Base-by-base conservation (phyloP, 2,329 filamentous ascomycete species). In the Teratosphaeria nubilosa region DNA sequence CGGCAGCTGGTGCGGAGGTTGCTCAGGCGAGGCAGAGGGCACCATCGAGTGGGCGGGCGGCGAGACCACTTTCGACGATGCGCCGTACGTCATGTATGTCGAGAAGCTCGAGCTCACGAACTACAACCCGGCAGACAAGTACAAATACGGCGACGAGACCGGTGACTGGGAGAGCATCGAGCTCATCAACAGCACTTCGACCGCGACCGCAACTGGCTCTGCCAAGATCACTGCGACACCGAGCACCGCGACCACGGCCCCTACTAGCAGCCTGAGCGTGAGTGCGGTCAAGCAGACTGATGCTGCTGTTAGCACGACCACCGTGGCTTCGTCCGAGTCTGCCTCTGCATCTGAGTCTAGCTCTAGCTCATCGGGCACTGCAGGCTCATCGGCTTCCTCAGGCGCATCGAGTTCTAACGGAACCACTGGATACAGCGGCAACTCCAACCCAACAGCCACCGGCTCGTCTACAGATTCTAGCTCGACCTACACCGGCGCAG, bases 11-110 rank as follows among this genome's bases (percentile, higher is more conserved):
- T 74, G 75, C 34, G 77, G 75, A 56, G 81, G 80, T 64, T 74
- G 76, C 56, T 71, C 74, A 4, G 71, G 74, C 58, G 70, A 76
- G 41, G 71, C 78, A n/a, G 60, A 74, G 60, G 85, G 86, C 53
- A 86, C 84, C 25, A 78, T 86, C 58, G 69, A 82, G 57, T 89
- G 86, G 86, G 85, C 86, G 52, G 85, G 86, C 53, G 86, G 86
- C 56, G 65, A 72, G 34, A 76, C 75, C 14, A 75, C 79, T 66
- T 58, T 58, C 45, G 30, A 41, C 53, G 27, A 58, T 25, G 53
- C 34, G 24, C 78, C 79, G 4, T 81, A 77, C 73, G 75, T 70
- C 60, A 81, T 82, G 78, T 75, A 73, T 53, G 77, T 82, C 58
- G 73, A 78, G 66, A 73, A 65, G 55, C 74, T 82, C 62, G 76